Base-by-base conservation (phyloP, 768 basidiomycete genomes). In the Suillus bovinus region DNA sequence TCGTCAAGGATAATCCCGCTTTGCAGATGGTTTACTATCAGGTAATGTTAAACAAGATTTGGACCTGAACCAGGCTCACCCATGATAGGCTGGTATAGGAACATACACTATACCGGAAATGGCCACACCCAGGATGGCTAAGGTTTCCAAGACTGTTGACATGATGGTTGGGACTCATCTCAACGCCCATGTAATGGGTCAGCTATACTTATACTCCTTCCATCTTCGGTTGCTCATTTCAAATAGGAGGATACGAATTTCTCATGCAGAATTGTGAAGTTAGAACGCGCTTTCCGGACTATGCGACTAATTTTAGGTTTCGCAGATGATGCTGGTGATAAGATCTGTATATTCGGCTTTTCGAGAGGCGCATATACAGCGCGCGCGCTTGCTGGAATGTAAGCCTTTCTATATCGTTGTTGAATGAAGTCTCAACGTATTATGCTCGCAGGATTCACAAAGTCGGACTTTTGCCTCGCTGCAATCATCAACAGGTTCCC, bases 331-430 rank as follows among this genome's bases (percentile, higher is more conserved):
- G 80, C 81, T n/a, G 87, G 86, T 0, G 91, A 93, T 72, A 87
- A 85, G 64, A 89, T 94, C 4, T 91, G 83, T 70, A 78, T 94
- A 4, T 93, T 93, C 68, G 92, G 90, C 0, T 92, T 92, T 72
- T 91, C 90, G 4, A 79, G 91, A 60, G 90, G 90, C 20, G 89
- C 89, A 47, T 91, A 84, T 65, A 87, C 88, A 24, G 83, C 84
- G 24, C 82, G 90, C 54, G 88, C 88, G 3, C 77, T 90, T 17
- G 89, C 86, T 16, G 90, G 90, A 60, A 91, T 91, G 89, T 83
- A 61, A 71, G 82, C 62, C 17, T 68, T 20, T 65, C 14, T 59
- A 67, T 46, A 65, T 67, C n/a, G 14, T 61, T 31, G 66, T 3
- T 24, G 20, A 13, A 20, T 5, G 16, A 39, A 38, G 9, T 27